A percentile compares a stretch with the other conserved stretches of the same genome.
phyloP scores from a whole-genome alignment of 2,329 filamentous ascomycete genomes.

The Metarhizium guizhouense region DNA sequence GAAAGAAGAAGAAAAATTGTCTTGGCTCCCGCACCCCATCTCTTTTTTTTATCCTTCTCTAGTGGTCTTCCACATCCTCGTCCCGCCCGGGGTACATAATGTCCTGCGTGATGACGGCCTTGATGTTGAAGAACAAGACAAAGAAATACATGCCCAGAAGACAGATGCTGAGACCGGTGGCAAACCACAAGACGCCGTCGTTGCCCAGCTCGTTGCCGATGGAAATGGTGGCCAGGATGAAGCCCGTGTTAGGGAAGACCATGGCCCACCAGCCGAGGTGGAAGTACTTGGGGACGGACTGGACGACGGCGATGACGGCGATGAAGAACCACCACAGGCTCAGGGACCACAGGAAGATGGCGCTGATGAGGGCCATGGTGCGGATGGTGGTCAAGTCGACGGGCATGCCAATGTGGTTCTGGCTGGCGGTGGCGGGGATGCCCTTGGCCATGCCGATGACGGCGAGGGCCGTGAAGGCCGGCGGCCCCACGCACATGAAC shows the following conservation, averaged over 20 bases:
- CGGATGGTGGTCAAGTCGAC: conserved; percentile 36
- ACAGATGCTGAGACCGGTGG: conserved; percentile 40
- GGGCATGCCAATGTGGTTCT: conserved; percentile 31
- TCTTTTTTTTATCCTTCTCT: neutral
- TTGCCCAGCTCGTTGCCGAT: conserved; percentile 40
- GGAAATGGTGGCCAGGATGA: conserved; percentile 46
- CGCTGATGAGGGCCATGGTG: conserved; percentile 36
- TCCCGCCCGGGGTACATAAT: conserved; percentile 48
- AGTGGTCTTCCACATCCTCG: conserved; percentile 39
- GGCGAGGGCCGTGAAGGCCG: conserved; percentile 61
- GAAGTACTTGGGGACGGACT: conserved; percentile 38
- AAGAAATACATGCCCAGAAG: conserved; percentile 32
- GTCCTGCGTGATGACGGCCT: conserved; percentile 40
- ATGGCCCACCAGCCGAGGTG: conserved; percentile 57
- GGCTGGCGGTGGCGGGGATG: conserved; percentile 20
- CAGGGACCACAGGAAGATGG: conserved; percentile 57
- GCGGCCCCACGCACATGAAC: conserved; percentile 70
- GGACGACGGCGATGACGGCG: conserved; percentile 23
- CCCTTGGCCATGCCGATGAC: conserved; percentile 55
- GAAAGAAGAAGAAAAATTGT: neutral
- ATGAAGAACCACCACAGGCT: conserved; percentile 48
- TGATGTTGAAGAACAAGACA: conserved; percentile 32
- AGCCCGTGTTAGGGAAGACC: conserved; percentile 54
- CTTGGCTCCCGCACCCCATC: too few relatives aligned
- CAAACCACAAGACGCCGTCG: conserved; percentile 35